Evolutionary conservation across 495 filamentous ascomycete genomes (phyloP), one percentile per base, ranked within the genome.

Genomic region (Elasticomyces elasticus): DNA sequence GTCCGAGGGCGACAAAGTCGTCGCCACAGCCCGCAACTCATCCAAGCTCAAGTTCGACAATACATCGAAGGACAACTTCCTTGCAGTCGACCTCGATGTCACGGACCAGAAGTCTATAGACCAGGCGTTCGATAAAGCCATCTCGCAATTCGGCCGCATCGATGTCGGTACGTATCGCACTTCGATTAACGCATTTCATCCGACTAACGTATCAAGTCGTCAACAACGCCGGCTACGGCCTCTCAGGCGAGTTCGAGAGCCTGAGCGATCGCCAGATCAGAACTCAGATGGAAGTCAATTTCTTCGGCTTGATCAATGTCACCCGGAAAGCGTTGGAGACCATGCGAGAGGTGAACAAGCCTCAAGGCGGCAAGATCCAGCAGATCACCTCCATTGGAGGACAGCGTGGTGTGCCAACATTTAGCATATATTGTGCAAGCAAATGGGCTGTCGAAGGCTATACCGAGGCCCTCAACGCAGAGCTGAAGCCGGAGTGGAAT

Each of bases 301-400:
- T 66, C 52, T 71, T 71, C 52, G 68, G 67, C 20, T 46, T 69
- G 20, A 40, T 70, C 38, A 62, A 62, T 19, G 64, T 74, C 3
- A 76, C 71, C 7, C 60, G 65, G 23, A 69, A 69, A 51, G 72
- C 72, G 9, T 65, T 74, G 58, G 58, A 69, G 51, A 54, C 66
- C 5, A 72, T 74, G 72, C 60, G 72, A 10, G 64, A 67, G 38
- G 58, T 66, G 55, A 66, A 67, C 42, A 63, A 53, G 12, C 68
- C 67, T 2, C 56, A 49, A 9, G 71, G 72, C 4, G 72, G 72
- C 1, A 42, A 69, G 35, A 73, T 75, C 40, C 69, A 72, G 61
- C 71, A 73, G 59, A 61, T 74, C n/a, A 71, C 71, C 1, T 68
- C 64, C 7, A 69, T 73, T 49, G 68, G 68, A 10, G 72, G 71